phyloP scores from a whole-genome alignment of 2,329 filamentous ascomycete species.

The Knufia fluminis region DNA sequence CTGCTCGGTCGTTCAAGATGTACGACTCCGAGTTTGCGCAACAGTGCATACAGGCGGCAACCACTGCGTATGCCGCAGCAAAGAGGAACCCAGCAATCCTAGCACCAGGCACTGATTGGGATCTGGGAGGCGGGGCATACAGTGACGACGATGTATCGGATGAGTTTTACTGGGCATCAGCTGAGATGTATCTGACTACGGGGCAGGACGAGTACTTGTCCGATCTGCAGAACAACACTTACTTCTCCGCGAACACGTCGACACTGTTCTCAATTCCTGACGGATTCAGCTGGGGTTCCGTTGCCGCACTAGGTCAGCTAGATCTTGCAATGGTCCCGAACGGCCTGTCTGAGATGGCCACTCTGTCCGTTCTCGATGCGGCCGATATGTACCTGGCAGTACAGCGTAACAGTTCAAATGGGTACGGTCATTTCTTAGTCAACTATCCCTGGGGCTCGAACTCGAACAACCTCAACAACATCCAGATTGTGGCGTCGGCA shows the following conservation, averaged over 20 bases:
- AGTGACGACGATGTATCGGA: conserved; percentile 6
- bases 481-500: conserved; percentile 2
- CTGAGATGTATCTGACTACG: conserved; percentile 7
- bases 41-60: conserved; percentile 1
- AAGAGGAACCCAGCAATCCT: conserved; percentile 4
- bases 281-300: conserved; percentile 5
- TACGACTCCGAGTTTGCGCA: conserved; percentile 1
- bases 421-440: not conserved
- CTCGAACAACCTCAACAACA: conserved; percentile 3
- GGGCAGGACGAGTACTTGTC: conserved; percentile 4
- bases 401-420: conserved; percentile 1
- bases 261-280: conserved; percentile 3
- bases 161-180: conserved; percentile 7
- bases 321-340: conserved; percentile 3
- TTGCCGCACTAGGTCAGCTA: conserved; percentile 2
- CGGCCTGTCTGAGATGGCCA: not conserved
- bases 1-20: conserved; percentile 1
- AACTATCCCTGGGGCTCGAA: conserved; percentile 7
- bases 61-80: conserved; percentile 4
- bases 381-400: conserved; percentile 8
- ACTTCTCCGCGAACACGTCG: not conserved
- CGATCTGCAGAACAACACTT: conserved; percentile 4
- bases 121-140: conserved; percentile 8
- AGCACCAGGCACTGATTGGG: conserved; percentile 7
- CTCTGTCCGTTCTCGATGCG: conserved; percentile 2